A percentile compares a stretch with the other conserved stretches of the same genome.
These are phyloP conservation scores for Penicillium cataractarum DNA, from an alignment of 495 filamentous ascomycete genomes.

Conservation along the genomic window DNA sequence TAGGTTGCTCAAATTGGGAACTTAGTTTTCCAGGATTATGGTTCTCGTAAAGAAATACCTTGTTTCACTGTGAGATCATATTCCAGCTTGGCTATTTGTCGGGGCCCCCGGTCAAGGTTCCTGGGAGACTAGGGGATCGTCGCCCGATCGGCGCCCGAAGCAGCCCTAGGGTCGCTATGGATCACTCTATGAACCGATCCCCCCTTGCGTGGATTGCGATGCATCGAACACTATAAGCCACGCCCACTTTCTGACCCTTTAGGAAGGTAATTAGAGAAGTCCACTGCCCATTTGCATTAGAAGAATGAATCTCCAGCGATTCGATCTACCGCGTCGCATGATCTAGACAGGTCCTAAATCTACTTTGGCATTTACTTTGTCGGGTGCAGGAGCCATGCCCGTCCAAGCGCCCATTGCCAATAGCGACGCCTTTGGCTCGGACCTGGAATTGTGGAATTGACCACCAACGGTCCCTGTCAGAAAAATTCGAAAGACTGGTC, in stretches of 20 bases:
- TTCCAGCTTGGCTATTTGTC: neutral
- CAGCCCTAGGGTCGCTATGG: constrained; percentile 6
- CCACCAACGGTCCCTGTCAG: neutral
- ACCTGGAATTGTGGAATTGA: too few relatives aligned
- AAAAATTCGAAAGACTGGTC: constrained; percentile 9
- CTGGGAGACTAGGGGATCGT: constrained; percentile 5
- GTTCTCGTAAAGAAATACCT: neutral
- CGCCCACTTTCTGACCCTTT: neutral
- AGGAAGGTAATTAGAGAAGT: constrained; percentile 9
- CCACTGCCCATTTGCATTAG: neutral
- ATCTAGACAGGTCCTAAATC: neutral
- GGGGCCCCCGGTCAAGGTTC: neutral
- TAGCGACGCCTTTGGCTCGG: constrained; percentile 8
- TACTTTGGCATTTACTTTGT: neutral
- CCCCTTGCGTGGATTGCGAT: constrained; percentile 22
- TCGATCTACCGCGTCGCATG: neutral
- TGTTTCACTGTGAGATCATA: neutral
- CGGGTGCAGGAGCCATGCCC: constrained; percentile 5
- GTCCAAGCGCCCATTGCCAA: constrained; percentile 18
- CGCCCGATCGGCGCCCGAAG: constrained; percentile 17
- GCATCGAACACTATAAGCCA: constrained; percentile 5
- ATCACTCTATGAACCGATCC: neutral
- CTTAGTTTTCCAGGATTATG: neutral
- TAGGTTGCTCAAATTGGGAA: neutral
- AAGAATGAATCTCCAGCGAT: neutral